These are phyloP conservation scores for Aleurites moluccanus DNA, from an alignment of 441 rosid genomes.

Conservation along the genomic window DNA sequence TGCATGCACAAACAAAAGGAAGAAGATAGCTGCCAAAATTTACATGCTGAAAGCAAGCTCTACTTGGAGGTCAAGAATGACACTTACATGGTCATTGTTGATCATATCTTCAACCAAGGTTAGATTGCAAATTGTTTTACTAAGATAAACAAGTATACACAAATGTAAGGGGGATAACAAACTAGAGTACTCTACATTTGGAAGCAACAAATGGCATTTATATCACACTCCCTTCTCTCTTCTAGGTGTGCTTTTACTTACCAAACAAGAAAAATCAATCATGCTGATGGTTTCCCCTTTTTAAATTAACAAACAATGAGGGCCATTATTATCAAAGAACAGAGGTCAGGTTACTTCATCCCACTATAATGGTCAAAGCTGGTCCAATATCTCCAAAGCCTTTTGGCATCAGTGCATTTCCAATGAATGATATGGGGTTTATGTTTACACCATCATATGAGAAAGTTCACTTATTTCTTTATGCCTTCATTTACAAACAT, in stretches of 20 bases:
- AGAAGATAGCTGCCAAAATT: neutral
- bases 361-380: neutral
- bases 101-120: neutral
- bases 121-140: neutral
- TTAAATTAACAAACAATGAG: neutral
- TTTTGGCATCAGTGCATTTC: neutral
- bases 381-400: neutral
- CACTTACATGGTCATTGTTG: neutral
- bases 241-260: neutral
- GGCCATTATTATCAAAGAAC: neutral
- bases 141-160: neutral
- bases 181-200: neutral
- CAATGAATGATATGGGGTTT: neutral
- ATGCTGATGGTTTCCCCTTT: neutral
- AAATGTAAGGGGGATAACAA: neutral
- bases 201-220: neutral
- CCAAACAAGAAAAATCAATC: neutral
- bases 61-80: neutral
- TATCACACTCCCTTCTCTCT: neutral
- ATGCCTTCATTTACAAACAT: neutral
- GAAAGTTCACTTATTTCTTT: constrained; percentile 13
- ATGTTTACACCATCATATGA: neutral
- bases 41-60: neutral
- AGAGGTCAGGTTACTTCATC: neutral
- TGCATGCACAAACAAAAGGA: too few relatives aligned